Evolutionary conservation across 176 grass and related monocot species (phyloP).

Genomic region (Triticum urartu): DNA sequence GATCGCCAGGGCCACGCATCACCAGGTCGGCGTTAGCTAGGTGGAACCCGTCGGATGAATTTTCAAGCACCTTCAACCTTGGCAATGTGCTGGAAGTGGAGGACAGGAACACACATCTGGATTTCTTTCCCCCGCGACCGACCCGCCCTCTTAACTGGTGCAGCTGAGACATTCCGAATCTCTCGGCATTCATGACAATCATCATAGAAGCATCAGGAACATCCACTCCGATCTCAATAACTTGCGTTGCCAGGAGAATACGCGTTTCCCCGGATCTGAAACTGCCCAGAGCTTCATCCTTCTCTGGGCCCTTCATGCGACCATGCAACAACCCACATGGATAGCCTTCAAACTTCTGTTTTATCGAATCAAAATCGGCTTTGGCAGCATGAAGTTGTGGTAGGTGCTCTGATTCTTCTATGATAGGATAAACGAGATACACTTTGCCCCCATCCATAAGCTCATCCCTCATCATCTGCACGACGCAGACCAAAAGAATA

Average conservation of each 20-base stretch:
- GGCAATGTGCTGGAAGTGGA: conserved; percentile 52
- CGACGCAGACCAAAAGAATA: neutral
- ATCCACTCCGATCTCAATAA: conserved; percentile 91
- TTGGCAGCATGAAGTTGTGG: conserved; percentile 82
- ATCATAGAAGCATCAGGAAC: conserved; percentile 97
- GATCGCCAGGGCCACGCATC: conserved; percentile 80
- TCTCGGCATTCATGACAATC: conserved; percentile 89
- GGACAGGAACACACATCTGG: conserved; percentile 72
- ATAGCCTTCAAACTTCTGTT: conserved; percentile 61
- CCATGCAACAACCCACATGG: conserved; percentile 86
- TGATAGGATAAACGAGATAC: conserved; percentile 90
- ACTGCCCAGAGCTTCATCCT: conserved; percentile 66
- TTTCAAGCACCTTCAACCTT: conserved; percentile 77
- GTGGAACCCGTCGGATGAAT: conserved; percentile 83
- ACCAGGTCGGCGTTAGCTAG: conserved; percentile 80
- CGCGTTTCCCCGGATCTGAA: conserved; percentile 75
- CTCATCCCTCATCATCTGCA: conserved; percentile 91
- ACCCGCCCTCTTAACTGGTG: conserved; percentile 91
- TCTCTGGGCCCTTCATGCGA: conserved; percentile 68
- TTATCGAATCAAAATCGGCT: conserved; percentile 65
- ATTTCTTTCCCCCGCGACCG: conserved; percentile 73
- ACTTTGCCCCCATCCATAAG: conserved; percentile 73
- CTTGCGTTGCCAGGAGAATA: conserved; percentile 83
- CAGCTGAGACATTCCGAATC: conserved; percentile 88
- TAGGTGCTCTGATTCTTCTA: conserved; percentile 80